Evolutionary conservation across 257 asterid genomes (phyloP).

Genomic region (Euphrasia confusa): DNA sequence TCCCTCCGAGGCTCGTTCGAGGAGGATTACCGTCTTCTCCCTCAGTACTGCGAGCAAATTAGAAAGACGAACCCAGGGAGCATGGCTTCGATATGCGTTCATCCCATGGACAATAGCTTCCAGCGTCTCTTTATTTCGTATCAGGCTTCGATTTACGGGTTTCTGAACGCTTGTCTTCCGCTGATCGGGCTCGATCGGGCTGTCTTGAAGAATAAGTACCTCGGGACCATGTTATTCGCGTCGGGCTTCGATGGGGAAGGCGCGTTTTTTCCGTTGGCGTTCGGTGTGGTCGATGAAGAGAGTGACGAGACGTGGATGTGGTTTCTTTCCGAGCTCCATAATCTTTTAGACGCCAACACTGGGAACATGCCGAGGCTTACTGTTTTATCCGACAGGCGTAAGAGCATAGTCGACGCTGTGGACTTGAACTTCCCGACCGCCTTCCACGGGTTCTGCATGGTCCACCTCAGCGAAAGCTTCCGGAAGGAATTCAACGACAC

Average conservation of each 20-base stretch:
- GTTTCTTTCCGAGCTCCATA: constrained; percentile 60
- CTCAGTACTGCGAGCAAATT: constrained; percentile 63
- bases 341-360: constrained; percentile 54
- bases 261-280: constrained; percentile 59
- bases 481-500: constrained; percentile 56
- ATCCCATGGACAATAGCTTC: constrained; percentile 49
- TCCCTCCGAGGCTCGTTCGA: constrained; percentile 62
- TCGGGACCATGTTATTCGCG: constrained; percentile 57
- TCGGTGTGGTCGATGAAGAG: constrained; percentile 70
- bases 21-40: constrained; percentile 61
- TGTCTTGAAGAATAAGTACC: constrained; percentile 51
- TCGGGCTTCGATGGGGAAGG: constrained; percentile 74
- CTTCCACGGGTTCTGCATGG: constrained; percentile 69
- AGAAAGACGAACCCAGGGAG: constrained; percentile 65
- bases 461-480: constrained; percentile 58
- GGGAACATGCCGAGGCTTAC: constrained; percentile 73
- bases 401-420: constrained; percentile 53
- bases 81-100: constrained; percentile 52
- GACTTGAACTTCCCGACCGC: constrained; percentile 67
- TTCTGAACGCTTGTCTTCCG: constrained; percentile 59
- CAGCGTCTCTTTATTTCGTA: constrained; percentile 58
- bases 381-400: constrained; percentile 54
- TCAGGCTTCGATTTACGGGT: constrained; percentile 64
- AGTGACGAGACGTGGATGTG: constrained; percentile 69
- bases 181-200: constrained; percentile 58